Evolutionary conservation across 345 rosid species (phyloP).

Genomic region (Odontarrhena argentea): DNA sequence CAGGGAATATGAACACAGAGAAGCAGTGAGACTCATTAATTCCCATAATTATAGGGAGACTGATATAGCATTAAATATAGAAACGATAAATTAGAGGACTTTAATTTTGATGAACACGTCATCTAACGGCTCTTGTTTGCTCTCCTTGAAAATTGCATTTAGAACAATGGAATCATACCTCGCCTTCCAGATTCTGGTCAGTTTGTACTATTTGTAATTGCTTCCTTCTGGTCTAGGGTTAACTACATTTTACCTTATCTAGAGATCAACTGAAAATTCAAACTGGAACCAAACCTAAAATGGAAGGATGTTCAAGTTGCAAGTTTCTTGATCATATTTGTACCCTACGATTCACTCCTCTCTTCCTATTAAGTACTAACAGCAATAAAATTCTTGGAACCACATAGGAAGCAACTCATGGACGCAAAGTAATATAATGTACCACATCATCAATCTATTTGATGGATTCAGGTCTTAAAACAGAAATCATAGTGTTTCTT

Average conservation of each 20-base stretch:
- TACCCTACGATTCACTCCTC: too few relatives aligned
- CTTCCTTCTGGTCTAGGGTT: too few relatives aligned
- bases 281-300: neutral
- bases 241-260: too few relatives aligned
- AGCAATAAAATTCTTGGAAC: neutral
- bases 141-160: neutral
- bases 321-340: too few relatives aligned
- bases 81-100: constrained; percentile 10
- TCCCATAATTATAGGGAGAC: neutral
- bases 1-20: neutral
- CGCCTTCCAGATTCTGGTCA: too few relatives aligned
- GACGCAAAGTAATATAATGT: constrained; percentile 11
- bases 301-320: neutral
- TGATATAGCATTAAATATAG: neutral
- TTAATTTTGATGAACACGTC: constrained; percentile 15
- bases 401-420: neutral
- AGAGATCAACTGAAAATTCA: neutral
- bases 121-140: constrained; percentile 11
- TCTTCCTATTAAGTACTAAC: neutral
- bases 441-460: constrained; percentile 34
- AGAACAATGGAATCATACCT: neutral
- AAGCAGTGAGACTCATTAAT: neutral
- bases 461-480: constrained; percentile 36
- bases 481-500: neutral
- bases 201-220: too few relatives aligned